phyloP scores from a whole-genome alignment of 2,329 filamentous ascomycete species.

The Penicillium fuscoglaucum region DNA sequence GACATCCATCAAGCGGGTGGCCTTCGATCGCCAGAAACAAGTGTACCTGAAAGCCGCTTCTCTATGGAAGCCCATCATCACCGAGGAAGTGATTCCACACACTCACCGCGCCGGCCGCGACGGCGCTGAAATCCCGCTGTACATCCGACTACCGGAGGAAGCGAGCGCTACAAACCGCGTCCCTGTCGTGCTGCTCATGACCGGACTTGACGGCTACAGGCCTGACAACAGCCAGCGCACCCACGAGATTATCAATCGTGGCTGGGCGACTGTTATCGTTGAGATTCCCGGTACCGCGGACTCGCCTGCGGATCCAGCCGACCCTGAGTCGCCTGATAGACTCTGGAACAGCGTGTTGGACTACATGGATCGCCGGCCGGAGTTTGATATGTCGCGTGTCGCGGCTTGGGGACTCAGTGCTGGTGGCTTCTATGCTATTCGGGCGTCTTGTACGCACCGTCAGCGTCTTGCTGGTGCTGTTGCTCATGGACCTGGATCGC shows the following conservation, averaged over 20 bases:
- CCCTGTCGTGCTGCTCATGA: slow-evolving; percentile 58
- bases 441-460: slow-evolving; percentile 67
- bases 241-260: slow-evolving; percentile 62
- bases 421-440: slow-evolving; percentile 68
- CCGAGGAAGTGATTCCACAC: slow-evolving; percentile 64
- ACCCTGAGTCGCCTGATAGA: slow-evolving; percentile 61
- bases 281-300: slow-evolving; percentile 70
- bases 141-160: slow-evolving; percentile 60
- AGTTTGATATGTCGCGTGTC: slow-evolving; percentile 59
- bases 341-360: slow-evolving; percentile 63
- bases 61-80: slow-evolving; percentile 58
- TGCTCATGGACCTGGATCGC: slow-evolving; percentile 64
- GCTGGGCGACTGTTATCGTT: slow-evolving; percentile 62
- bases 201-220: slow-evolving; percentile 60
- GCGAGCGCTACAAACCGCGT: slow-evolving; percentile 47
- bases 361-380: slow-evolving; percentile 55
- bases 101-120: slow-evolving; percentile 53
- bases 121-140: slow-evolving; percentile 60
- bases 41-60: slow-evolving; percentile 60
- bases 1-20: slow-evolving; percentile 55
- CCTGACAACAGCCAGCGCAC: slow-evolving; percentile 55
- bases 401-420: slow-evolving; percentile 65
- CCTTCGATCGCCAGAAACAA: slow-evolving; percentile 66
- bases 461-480: slow-evolving; percentile 55
- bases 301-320: slow-evolving; percentile 62